Evolutionary conservation across 2,329 filamentous ascomycete genomes (phyloP).

Genomic region (Xylaria sp.): DNA sequence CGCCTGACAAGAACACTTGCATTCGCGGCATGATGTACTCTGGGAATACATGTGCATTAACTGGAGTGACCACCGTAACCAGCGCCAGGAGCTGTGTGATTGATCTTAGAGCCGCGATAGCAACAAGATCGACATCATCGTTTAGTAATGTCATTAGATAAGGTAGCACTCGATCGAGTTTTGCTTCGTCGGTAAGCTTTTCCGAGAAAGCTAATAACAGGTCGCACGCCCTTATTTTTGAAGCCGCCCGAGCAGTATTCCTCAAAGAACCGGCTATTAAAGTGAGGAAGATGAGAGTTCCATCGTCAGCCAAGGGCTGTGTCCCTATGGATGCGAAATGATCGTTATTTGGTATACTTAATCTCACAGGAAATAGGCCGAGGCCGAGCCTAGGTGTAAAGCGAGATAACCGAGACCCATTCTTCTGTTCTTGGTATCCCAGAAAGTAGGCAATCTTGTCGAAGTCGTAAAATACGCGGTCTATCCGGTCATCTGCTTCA

Average conservation of each 20-base stretch:
- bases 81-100: slow-evolving; percentile 89
- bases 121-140: slow-evolving; percentile 85
- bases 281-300: slow-evolving; percentile 90
- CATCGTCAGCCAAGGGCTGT: slow-evolving; percentile 78
- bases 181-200: slow-evolving; percentile 91
- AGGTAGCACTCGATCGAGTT: slow-evolving; percentile 90
- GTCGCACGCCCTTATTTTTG: slow-evolving; percentile 88
- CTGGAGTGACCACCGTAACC: slow-evolving; percentile 85
- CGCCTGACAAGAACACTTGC: slow-evolving; percentile 62
- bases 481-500: slow-evolving; percentile 92
- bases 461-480: slow-evolving; percentile 92
- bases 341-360: slow-evolving; percentile 88
- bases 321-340: slow-evolving; percentile 71
- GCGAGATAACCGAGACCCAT: slow-evolving; percentile 45
- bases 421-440: slow-evolving; percentile 71
- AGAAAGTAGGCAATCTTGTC: slow-evolving; percentile 98
- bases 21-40: slow-evolving; percentile 75
- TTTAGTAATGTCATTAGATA: slow-evolving; percentile 86
- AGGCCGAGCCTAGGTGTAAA: slow-evolving; percentile 62
- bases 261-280: slow-evolving; percentile 88
- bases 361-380: slow-evolving; percentile 79
- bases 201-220: slow-evolving; percentile 92
- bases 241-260: slow-evolving; percentile 88
- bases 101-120: slow-evolving; percentile 84
- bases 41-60: slow-evolving; percentile 75